Evolutionary conservation across 1,284 basidiomycete species (phyloP).

Genomic region (Vanrija humicola): DNA sequence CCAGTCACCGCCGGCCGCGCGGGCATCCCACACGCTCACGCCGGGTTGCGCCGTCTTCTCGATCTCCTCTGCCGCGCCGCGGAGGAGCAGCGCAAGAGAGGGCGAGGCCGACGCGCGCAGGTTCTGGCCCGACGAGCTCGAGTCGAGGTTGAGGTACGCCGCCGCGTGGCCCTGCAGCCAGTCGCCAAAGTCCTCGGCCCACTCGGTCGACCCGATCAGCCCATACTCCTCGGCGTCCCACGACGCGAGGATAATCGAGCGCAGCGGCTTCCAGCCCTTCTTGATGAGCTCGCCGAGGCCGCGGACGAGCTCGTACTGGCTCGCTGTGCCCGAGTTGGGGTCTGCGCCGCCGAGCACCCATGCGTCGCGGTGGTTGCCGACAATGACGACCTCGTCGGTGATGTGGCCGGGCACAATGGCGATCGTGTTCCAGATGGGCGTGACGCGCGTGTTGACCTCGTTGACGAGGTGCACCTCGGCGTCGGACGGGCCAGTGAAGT

Average conservation of each 20-base stretch:
- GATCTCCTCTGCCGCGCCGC: constrained; percentile 62
- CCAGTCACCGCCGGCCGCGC: constrained; percentile 39
- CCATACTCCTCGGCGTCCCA: constrained; percentile 97
- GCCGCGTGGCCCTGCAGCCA: constrained; percentile 73
- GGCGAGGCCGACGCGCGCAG: constrained; percentile 52
- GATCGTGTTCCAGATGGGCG: constrained; percentile 64
- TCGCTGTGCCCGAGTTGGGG: constrained; percentile 80
- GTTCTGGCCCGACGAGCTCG: constrained; percentile 64
- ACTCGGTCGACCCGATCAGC: constrained; percentile 81
- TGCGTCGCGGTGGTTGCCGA: constrained; percentile 80
- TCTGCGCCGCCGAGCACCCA: constrained; percentile 74
- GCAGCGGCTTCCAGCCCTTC: constrained; percentile 80
- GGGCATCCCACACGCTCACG: constrained; percentile 45
- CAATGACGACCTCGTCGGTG: constrained; percentile 74
- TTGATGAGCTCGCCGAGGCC: constrained; percentile 71
- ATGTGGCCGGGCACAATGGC: constrained; percentile 84
- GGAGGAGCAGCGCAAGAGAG: constrained; percentile 72
- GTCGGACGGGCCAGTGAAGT: constrained; percentile 54
- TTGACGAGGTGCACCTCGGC: constrained; percentile 50
- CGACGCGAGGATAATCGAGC: constrained; percentile 81
- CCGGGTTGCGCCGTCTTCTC: constrained; percentile 53
- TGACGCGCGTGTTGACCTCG: constrained; percentile 70
- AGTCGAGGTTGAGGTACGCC: constrained; percentile 79
- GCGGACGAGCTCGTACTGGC: constrained; percentile 75
- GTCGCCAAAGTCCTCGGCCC: constrained; percentile 79